These are phyloP conservation scores for Dothideomycetes sp. DNA, from an alignment of 2,329 filamentous ascomycete species.

Conservation along the genomic window DNA sequence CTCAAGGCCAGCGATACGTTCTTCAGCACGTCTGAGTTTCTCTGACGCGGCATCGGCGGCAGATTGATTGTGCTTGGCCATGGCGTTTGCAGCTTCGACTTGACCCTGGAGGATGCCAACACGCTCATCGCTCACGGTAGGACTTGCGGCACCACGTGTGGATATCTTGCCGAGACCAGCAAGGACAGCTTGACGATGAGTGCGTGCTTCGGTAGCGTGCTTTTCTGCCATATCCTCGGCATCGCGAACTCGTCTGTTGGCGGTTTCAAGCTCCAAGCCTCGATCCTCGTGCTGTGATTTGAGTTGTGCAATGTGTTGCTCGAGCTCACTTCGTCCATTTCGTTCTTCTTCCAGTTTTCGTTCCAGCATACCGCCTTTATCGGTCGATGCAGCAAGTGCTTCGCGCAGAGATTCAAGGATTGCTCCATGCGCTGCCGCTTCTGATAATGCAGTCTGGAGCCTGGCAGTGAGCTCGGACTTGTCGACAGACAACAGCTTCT, in stretches of 20 bases:
- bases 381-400: constrained; percentile 68
- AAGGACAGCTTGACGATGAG: constrained; percentile 74
- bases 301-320: constrained; percentile 66
- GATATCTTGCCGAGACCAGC: constrained; percentile 70
- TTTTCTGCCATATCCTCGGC: constrained; percentile 82
- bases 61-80: constrained; percentile 81
- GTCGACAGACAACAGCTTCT: constrained; percentile 73
- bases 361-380: constrained; percentile 68
- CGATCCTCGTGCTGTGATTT: constrained; percentile 75
- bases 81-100: constrained; percentile 62
- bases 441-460: constrained; percentile 57
- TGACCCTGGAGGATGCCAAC: constrained; percentile 69
- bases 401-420: constrained; percentile 67
- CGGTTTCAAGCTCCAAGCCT: constrained; percentile 65
- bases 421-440: constrained; percentile 58
- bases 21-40: constrained; percentile 84
- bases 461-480: constrained; percentile 66
- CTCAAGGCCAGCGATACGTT: constrained; percentile 91
- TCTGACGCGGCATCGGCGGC: constrained; percentile 82
- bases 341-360: constrained; percentile 77
- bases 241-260: constrained; percentile 67
- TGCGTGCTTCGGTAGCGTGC: constrained; percentile 76
- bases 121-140: constrained; percentile 53
- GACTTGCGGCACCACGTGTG: constrained; percentile 43
- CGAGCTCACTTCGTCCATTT: constrained; percentile 61